Evolutionary conservation across 164 flowering plant species (phyloP), one percentile per base, ranked within the genome.

Genomic region (Chloranthus sessilifolius): DNA sequence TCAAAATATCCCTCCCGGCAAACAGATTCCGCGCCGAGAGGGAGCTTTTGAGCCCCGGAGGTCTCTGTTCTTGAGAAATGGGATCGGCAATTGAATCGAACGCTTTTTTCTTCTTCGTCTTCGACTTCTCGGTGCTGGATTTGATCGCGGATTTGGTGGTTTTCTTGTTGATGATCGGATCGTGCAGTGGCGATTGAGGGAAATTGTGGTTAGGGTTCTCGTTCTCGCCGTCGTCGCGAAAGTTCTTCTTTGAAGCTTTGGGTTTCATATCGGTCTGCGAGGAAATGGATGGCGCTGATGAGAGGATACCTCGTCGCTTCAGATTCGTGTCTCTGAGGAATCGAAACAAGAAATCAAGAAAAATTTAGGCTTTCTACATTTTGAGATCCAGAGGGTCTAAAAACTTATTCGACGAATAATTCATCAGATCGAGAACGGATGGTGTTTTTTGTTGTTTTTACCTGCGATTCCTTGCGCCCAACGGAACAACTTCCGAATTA

Each of bases 11-110:
- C 30, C 66, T 63, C 5, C 95, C 90, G 0, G 72, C 72, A 59
- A 84, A 85, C 62, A 85, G 65, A 50, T 86, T 89, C 55, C 81
- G 66, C 0, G 89, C 83, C 9, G 98, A 92, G 4, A 70, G 64
- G 0, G 86, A 77, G 64, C 76, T 74, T 56, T 63, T 79, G 26
- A 92, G 74, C 69, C 58, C 60, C n/a, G 69, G 74, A 8, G 15
- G 20, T 29, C 43, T 37, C 43, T 56, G 56, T 21, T 64, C 58
- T 14, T 46, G 59, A 38, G 17, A 56, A 0, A 60, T 24, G 3
- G 20, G 11, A 10, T 64, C 76, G 5, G 56, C 38, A 5, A 5
- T 28, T 0, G 41, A 26, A 20, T 43, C 37, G 21, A 12, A 11
- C 22, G 23, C 39, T 11, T 7, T 28, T 25, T 40, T 47, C 36